Evolutionary conservation across 2,329 filamentous ascomycete genomes (phyloP), one percentile per base, ranked within the genome.

Genomic region (Massarina eburnea): DNA sequence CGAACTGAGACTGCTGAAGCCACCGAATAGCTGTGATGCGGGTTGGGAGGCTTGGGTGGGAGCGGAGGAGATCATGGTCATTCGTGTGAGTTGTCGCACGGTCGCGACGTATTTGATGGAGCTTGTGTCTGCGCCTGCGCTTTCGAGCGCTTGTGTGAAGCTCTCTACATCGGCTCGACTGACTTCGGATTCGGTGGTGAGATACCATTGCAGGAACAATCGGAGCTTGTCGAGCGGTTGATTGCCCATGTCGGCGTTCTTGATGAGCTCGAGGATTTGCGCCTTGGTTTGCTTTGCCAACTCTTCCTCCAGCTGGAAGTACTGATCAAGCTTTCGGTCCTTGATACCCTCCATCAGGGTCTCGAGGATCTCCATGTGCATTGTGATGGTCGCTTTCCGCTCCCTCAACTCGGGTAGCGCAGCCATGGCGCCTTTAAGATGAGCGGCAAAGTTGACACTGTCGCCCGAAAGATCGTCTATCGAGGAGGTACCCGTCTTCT

Each of bases 281-380:
- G 85, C 76, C 72, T 95, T 95, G 40, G 86, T 89, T 69, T 96
- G 89, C 73, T 95, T 96, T 68, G 86, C 86, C 51, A 96, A 87
- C 56, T 86, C 90, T 69, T 97, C 92, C 68, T 99, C 95, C 5
- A 96, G 76, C 66, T 97, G 90, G 74, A 95, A 99, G 72, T 89
- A 99, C 67, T 94, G 94, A 67, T 99, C 94, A 5, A 99, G 78
- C 69, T 97, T 91, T 14, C 94, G 85, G 58, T 95, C 89, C 67
- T 97, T 96, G 71, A 97, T 96, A 1, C 91, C 91, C 59, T 85
- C 82, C 45, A 86, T 71, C 8, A 87, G 68, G 1, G 89, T 89
- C 1, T 91, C 92, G 3, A 95, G 79, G 48, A 97, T 96, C 67
- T 95, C 96, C 94, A 99, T 99, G 70, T 99, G 94, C 88, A 96